Evolutionary conservation across 495 filamentous ascomycete species (phyloP).

Genomic region (Terfezia boudieri): DNA sequence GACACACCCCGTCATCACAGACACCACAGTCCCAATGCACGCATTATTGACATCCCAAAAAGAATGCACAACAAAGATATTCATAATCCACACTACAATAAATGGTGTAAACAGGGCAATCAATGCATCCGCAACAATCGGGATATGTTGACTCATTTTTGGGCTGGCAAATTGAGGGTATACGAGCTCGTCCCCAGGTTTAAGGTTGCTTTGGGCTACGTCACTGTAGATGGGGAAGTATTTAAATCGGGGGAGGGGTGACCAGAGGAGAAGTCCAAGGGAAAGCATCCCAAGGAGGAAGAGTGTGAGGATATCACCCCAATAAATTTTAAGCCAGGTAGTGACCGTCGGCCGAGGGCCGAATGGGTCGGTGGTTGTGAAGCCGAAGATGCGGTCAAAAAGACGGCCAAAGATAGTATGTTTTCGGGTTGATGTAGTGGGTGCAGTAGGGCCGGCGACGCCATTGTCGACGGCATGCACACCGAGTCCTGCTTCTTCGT

Average conservation of each 20-base stretch:
- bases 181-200: conserved; percentile 23
- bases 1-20: conserved; percentile 31
- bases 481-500: too few relatives aligned
- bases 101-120: conserved; percentile 33
- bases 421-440: neutral
- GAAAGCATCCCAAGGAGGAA: conserved; percentile 11
- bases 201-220: neutral
- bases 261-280: conserved; percentile 18
- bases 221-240: conserved; percentile 12
- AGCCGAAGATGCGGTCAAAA: neutral
- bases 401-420: neutral
- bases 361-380: conserved; percentile 9
- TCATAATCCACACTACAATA: conserved; percentile 22
- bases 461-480: too few relatives aligned
- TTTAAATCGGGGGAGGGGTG: conserved; percentile 16
- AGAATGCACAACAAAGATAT: conserved; percentile 21
- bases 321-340: conserved; percentile 16
- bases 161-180: conserved; percentile 41
- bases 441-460: too few relatives aligned
- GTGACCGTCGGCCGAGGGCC: conserved; percentile 13
- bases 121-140: conserved; percentile 36
- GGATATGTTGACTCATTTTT: conserved; percentile 36
- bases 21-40: conserved; percentile 24
- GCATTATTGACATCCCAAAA: conserved; percentile 31
- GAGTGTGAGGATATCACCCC: conserved; percentile 17